These are phyloP conservation scores for Mycosphaerella sp. DNA, from an alignment of 2,329 filamentous ascomycete species.

Conservation along the genomic window DNA sequence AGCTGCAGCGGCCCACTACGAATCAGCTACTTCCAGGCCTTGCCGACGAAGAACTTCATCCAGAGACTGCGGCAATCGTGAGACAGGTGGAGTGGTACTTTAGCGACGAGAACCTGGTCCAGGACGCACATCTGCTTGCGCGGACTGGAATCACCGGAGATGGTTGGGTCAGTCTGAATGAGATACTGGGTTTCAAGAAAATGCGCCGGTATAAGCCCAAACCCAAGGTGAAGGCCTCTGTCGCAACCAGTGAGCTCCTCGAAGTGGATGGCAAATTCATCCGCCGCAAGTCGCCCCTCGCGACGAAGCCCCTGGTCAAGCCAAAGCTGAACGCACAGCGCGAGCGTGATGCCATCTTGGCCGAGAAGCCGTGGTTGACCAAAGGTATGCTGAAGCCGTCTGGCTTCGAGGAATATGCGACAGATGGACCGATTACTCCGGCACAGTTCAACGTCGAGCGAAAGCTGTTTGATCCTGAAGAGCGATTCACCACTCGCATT, in stretches of 20 bases:
- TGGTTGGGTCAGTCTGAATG: slow-evolving; percentile 38
- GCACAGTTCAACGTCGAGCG: slow-evolving; percentile 60
- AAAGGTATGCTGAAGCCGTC: slow-evolving; percentile 41
- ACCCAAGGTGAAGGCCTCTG: slow-evolving; percentile 35
- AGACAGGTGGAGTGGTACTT: slow-evolving; percentile 46
- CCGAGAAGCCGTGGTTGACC: slow-evolving; percentile 32
- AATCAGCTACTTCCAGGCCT: background rate
- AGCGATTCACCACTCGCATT: slow-evolving; percentile 58
- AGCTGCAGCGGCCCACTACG: background rate
- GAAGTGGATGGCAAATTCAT: slow-evolving; percentile 41
- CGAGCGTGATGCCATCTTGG: slow-evolving; percentile 29
- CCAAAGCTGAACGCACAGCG: slow-evolving; percentile 23
- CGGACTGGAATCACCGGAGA: slow-evolving; percentile 38
- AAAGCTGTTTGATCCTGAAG: slow-evolving; percentile 57
- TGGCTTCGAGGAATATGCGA: slow-evolving; percentile 61
- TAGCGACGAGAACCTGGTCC: slow-evolving; percentile 43
- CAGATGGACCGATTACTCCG: slow-evolving; percentile 71
- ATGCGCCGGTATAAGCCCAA: slow-evolving; percentile 43
- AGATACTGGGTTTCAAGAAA: slow-evolving; percentile 41
- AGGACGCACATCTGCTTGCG: slow-evolving; percentile 40
- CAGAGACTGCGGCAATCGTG: slow-evolving; percentile 24
- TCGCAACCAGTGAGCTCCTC: slow-evolving; percentile 39
- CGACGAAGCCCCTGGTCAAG: slow-evolving; percentile 20
- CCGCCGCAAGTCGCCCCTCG: slow-evolving; percentile 38
- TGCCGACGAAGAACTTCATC: slow-evolving; percentile 8